These are phyloP conservation scores for Candida hungchunana DNA, from an alignment of 805 yeast genomes.

Conservation along the genomic window DNA sequence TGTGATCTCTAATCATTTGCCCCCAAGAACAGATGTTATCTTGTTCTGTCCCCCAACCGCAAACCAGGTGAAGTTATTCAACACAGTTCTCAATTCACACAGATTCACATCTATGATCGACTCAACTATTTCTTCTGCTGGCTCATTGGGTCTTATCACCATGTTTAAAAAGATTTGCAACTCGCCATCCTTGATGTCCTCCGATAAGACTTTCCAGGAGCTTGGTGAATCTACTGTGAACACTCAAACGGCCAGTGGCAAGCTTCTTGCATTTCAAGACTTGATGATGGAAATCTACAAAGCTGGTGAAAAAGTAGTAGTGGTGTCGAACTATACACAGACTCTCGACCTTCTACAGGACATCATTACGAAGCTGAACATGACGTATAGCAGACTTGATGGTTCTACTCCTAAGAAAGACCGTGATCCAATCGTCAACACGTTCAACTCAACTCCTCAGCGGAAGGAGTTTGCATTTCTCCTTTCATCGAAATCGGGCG, in stretches of 20 bases:
- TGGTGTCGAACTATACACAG: constrained; percentile 84
- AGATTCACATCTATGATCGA: constrained; percentile 25
- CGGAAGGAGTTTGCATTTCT: constrained; percentile 53
- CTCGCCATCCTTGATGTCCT: constrained; percentile 59
- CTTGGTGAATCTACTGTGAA: constrained; percentile 8
- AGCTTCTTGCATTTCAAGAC: constrained; percentile 54
- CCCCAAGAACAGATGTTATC: constrained; percentile 71
- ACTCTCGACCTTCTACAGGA: constrained; percentile 74
- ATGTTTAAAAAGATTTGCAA: constrained; percentile 78
- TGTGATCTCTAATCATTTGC: constrained; percentile 53
- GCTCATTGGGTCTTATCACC: constrained; percentile 66
- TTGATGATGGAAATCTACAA: constrained; percentile 41
- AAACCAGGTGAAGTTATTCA: constrained; percentile 53
- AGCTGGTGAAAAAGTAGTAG: constrained; percentile 69
- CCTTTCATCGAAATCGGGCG: constrained; percentile 88
- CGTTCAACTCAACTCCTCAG: constrained; percentile 39
- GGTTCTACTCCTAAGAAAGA: constrained; percentile 72
- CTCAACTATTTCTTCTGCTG: constrained; percentile 21
- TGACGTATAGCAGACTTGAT: constrained; percentile 65
- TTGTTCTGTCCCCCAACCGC: constrained; percentile 74
- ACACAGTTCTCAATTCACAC: constrained; percentile 36
- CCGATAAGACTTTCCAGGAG: constrained; percentile 42
- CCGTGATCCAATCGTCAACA: constrained; percentile 61
- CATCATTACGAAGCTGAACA: constrained; percentile 43
- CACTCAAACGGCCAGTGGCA: constrained; percentile 41